Base-by-base conservation (phyloP, 495 filamentous ascomycete genomes). In the Penicillium waksmanii region DNA sequence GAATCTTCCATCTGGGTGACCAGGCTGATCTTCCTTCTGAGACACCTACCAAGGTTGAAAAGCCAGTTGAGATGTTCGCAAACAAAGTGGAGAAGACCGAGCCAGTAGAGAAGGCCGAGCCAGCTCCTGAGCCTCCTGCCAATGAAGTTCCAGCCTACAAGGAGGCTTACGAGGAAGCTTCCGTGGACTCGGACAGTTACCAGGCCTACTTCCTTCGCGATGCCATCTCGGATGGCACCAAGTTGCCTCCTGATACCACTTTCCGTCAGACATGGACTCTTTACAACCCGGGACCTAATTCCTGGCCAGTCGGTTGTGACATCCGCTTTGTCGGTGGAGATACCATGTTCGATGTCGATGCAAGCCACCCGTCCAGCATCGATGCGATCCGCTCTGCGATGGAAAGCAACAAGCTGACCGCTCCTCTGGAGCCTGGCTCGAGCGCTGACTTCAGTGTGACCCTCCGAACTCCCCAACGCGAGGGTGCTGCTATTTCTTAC, bases 181-280 rank as follows among this genome's bases (percentile, higher is more conserved):
- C 27, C 11, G 46, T 5, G 10, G 21, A 48, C 15, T 46, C 18
- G 21, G 53, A 17, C 18, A 21, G 57, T 10, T 84, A 92, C 36
- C 79, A 87, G 60, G 93, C 94, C 49, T 80, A 87, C 64, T 99
- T 91, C 69, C 75, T 94, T 54, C 81, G 84, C 55, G 96, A 99
- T 65, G 84, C 82, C 5, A 78, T 97, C 57, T 62, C 81, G 3
- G 95, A 99, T 71, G 91, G 91, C 44, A 86, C 90, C n/a, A 66
- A 82, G 51, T 66, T 95, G 43, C 68, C 80, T 35, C 85, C 90
- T 3, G 85, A 87, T 66, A 75, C 84, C 27, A 80, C 85, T 38
- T 97, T 99, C 73, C 82, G 88, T 53, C 94, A 99, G 70, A 91
- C 89, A 4, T 99, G 96, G 96, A 89, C 90, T 42, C 82, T 99